Evolutionary conservation across 2,329 filamentous ascomycete genomes (phyloP), one percentile per base, ranked within the genome.

Genomic region (Fusarium praegraminearum): DNA sequence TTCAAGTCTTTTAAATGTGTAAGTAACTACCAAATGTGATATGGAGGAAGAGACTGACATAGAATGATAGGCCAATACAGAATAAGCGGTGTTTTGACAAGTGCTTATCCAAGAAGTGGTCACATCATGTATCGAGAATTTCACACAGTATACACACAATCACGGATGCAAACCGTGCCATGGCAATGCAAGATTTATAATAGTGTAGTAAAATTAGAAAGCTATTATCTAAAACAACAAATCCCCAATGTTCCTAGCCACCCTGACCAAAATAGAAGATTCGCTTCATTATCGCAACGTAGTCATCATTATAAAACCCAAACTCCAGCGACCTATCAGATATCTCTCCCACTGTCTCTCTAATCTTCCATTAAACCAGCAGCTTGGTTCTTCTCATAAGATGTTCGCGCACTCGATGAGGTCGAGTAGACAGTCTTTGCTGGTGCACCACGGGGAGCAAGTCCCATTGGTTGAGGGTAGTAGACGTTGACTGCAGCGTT

Each of bases 401-500:
- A 52, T 7, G 49, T 28, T 52, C 49, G 49, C 0, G 49, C 32
- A 18, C 32, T 52, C 16, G 49, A 52, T 22, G 49, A 52, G 2
- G 35, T 52, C 3, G 49, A 52, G 35, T 52, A 52, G 3, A 52
- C 7, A 52, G 33, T 52, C 49, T 52, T 52, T 11, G 18, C 5
- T 9, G 49, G n/a, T 20, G 33, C 13, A 41, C 24, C 7, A 2
- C 15, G 35, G 3, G 49, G 18, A 22, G 49, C 1, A 12, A 28
- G 33, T 5, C 24, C 13, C 1, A 7, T 10, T 10, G 51, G 50
- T 18, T 41, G 51, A n/a, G 57, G 57, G 9, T 60, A 60, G 22
- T 60, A 60, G 9, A 20, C 11, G 15, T 28, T 28, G 4, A 60
- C 41, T 8, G 57, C 57, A 22, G 57, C 57, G 10, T 60, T 60